Evolutionary conservation across 148 eudicot species (phyloP).

Genomic region (Talinum fruticosum): DNA sequence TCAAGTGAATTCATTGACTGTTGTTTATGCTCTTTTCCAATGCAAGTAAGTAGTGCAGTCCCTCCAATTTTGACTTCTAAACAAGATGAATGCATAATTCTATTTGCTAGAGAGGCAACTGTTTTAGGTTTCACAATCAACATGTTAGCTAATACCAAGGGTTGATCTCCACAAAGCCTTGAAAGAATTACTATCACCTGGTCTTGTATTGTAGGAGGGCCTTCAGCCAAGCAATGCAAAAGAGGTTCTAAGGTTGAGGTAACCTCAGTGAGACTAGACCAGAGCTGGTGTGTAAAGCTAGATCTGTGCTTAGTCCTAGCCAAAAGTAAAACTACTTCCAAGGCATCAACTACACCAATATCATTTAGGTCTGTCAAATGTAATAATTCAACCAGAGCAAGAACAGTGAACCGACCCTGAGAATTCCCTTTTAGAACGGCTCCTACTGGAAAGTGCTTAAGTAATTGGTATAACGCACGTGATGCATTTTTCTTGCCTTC

Average conservation of each 20-base stretch:
- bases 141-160: conserved; percentile 51
- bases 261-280: conserved; percentile 57
- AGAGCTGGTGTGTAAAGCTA: conserved; percentile 39
- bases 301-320: conserved; percentile 50
- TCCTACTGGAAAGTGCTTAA: conserved; percentile 61
- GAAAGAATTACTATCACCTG: conserved; percentile 66
- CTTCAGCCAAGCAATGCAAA: conserved; percentile 61
- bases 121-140: conserved; percentile 50
- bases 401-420: conserved; percentile 63
- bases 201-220: conserved; percentile 61
- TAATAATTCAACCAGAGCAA: conserved; percentile 58
- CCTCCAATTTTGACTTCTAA: conserved; percentile 79
- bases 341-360: conserved; percentile 54
- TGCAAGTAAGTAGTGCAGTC: conserved; percentile 60
- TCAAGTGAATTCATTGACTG: conserved; percentile 50
- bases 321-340: conserved; percentile 64
- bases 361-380: conserved; percentile 52
- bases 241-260: conserved; percentile 62
- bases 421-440: conserved; percentile 59
- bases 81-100: conserved; percentile 53
- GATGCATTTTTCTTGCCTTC: conserved; percentile 74
- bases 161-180: conserved; percentile 64
- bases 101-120: conserved; percentile 53
- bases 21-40: conserved; percentile 52
- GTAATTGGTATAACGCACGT: conserved; percentile 60